Conservation (phyloP, 2,329 filamentous ascomycete species). For the Aspergillus sp. region DNA sequence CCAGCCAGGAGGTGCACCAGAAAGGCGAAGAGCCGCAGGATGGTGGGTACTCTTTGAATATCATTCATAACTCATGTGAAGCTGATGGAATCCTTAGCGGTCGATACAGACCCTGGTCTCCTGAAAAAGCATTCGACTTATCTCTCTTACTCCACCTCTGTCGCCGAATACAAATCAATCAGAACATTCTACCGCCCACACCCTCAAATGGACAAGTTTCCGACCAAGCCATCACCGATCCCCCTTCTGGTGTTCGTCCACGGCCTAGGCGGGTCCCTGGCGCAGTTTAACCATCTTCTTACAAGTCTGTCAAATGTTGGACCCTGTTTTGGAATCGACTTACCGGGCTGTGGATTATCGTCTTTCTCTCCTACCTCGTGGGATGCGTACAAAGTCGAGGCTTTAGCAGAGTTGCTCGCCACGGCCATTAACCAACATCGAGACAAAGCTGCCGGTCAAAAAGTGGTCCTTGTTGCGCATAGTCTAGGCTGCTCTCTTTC, state of each 20-base stretch:
- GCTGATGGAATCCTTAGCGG: conserved; percentile 25
- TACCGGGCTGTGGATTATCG: conserved; percentile 86
- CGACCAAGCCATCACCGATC: conserved; percentile 67
- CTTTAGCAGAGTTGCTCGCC: conserved; percentile 72
- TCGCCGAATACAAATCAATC: conserved; percentile 70
- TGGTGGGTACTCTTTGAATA: conserved; percentile 24
- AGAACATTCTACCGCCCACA: conserved; percentile 83
- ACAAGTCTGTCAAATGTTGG: conserved; percentile 79
- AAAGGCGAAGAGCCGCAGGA: conserved; percentile 28
- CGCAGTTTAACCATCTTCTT: conserved; percentile 81
- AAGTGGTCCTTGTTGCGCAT: conserved; percentile 79
- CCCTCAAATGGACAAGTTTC: conserved; percentile 77
- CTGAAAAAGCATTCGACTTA: conserved; percentile 73
- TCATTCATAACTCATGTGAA: not conserved
- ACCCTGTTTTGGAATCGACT: conserved; percentile 81
- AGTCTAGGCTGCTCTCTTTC: conserved; percentile 85
- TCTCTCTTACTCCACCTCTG: conserved; percentile 69
- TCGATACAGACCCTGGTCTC: conserved; percentile 70
- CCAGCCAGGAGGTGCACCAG: conserved; percentile 24
- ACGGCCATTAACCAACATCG: conserved; percentile 72
- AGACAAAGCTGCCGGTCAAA: conserved; percentile 64
- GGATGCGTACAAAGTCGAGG: conserved; percentile 76
- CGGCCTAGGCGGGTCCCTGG: conserved; percentile 85
- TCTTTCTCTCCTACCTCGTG: conserved; percentile 68
- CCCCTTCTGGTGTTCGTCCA: conserved; percentile 90